Evolutionary conservation across 1,284 basidiomycete species (phyloP).

Genomic region (Ceraceosorus guamensis): DNA sequence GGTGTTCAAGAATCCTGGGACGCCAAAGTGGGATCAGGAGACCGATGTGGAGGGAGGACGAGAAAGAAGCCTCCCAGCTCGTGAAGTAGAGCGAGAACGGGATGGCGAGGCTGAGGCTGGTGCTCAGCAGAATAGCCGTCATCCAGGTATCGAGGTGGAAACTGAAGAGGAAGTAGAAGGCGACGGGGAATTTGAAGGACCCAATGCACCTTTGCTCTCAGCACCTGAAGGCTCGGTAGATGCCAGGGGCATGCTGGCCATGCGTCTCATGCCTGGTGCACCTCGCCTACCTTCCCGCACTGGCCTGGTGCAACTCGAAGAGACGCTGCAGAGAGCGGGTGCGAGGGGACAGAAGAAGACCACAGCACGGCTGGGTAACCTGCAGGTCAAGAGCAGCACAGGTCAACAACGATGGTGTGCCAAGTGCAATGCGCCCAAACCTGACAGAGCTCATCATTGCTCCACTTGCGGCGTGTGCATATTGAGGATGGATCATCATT

Average conservation of each 20-base stretch:
- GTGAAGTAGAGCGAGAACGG: conserved; percentile 1
- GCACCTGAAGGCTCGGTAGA: neutral
- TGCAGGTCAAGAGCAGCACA: conserved; percentile 19
- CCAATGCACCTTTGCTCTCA: conserved; percentile 18
- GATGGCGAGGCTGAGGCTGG: neutral
- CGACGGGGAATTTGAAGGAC: neutral
- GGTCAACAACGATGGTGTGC: conserved; percentile 11
- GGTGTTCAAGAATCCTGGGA: conserved; percentile 22
- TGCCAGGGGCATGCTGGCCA: neutral
- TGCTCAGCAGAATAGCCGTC: neutral
- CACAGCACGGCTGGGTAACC: conserved; percentile 1
- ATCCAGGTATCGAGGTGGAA: neutral
- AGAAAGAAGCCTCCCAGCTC: neutral
- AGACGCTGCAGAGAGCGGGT: conserved; percentile 61
- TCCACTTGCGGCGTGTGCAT: conserved; percentile 35
- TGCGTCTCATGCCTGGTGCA: conserved; percentile 20
- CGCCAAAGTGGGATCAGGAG: conserved; percentile 14
- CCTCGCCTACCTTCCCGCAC: conserved; percentile 26
- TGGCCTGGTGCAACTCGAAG: conserved; percentile 23
- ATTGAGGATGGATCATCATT: conserved; percentile 39
- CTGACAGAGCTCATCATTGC: conserved; percentile 45
- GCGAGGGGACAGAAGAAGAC: neutral
- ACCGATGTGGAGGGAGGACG: conserved; percentile 10
- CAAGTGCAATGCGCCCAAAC: conserved; percentile 35
- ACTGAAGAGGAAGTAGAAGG: conserved; percentile 6